Base-by-base conservation (phyloP, 169 alveolate genomes). In the Plasmodium gonderi region DNA sequence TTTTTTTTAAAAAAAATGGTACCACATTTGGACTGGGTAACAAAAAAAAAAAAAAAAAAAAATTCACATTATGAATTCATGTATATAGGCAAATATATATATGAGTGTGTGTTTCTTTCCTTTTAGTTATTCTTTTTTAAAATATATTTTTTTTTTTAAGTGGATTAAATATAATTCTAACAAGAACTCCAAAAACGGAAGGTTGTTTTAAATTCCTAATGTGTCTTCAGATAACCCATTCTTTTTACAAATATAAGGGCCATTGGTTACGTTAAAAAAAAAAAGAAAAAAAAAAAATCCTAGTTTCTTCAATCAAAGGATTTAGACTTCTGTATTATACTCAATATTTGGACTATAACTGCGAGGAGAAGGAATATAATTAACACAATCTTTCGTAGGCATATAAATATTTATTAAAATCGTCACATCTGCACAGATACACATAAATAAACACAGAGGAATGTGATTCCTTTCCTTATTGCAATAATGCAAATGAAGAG, bases 271-370 rank as follows among this genome's bases (percentile, higher is more conserved):
- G 67, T 31, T 79, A 31, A 11, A 54, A 79, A 79, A 23, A 77
- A 49, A 17, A 77, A 17, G 42, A 74, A 45, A 82, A 82, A 82
- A 82, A 82, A 72, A 72, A 20, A 49, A 67, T 3, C 4, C 17
- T 7, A 67, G 68, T 33, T 3, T 33, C 26, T 36, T 83, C 78
- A 49, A 54, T 76, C 78, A 76, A 76, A 89, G 9, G 12, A 9
- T 75, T 77, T 77, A 6, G 89, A 76, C 54, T 75, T 89, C 54
- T 76, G 89, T 64, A 76, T 64, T 23, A 89, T 77, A 6, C 80
- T 89, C 49, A 89, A 31, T 9, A 89, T 89, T 89, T 89, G 93
- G 36, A 89, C 72, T 2, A 89, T 42, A 72, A 89, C 93, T 89
- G 42, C 67, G 72, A 44, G 51, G 67, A 14, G 33, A 40, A 60